phyloP scores from a whole-genome alignment of 306 rosid genomes.

The Carpinus viminea region DNA sequence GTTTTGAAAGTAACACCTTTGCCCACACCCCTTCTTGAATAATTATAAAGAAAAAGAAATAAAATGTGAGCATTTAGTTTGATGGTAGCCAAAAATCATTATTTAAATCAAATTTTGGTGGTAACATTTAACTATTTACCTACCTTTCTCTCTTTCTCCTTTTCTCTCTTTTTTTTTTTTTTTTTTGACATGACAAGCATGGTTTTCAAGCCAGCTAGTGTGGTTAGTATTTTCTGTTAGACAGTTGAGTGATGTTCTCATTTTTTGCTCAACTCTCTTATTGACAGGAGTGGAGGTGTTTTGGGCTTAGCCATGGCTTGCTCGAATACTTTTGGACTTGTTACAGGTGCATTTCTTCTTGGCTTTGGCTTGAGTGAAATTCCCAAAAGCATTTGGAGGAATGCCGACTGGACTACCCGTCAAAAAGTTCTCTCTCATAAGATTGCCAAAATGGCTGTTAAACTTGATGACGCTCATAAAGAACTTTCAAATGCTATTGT shows the following conservation, averaged over 20 bases:
- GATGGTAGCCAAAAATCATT: background rate
- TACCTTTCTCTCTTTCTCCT: no score
- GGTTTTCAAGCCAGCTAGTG: background rate
- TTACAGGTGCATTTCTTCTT: constrained; percentile 98
- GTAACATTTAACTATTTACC: background rate
- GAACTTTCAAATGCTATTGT: constrained; percentile 95
- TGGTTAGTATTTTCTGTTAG: background rate
- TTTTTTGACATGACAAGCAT: background rate
- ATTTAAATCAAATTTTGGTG: background rate
- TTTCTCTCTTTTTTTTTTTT: background rate
- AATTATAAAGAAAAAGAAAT: background rate
- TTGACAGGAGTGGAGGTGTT: constrained; percentile 67
- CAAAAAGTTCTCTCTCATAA: constrained; percentile 95
- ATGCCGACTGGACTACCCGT: constrained; percentile 87
- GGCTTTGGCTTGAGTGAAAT: constrained; percentile 98
- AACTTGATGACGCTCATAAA: constrained; percentile 93
- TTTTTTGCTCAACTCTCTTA: constrained; percentile 23
- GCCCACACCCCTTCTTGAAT: background rate
- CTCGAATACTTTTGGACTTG: constrained; percentile 97
- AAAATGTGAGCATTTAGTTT: background rate
- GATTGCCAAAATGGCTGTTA: constrained; percentile 95
- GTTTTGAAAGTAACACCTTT: no score
- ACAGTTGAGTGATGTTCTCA: constrained; percentile 4
- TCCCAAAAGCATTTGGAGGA: constrained; percentile 86
- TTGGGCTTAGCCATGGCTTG: constrained; percentile 95